Percentiles rank a stretch among this genome's conserved stretches.
Evolutionary conservation across 129 eudicot species (phyloP).

Genomic region (Helianthus annuus): DNA sequence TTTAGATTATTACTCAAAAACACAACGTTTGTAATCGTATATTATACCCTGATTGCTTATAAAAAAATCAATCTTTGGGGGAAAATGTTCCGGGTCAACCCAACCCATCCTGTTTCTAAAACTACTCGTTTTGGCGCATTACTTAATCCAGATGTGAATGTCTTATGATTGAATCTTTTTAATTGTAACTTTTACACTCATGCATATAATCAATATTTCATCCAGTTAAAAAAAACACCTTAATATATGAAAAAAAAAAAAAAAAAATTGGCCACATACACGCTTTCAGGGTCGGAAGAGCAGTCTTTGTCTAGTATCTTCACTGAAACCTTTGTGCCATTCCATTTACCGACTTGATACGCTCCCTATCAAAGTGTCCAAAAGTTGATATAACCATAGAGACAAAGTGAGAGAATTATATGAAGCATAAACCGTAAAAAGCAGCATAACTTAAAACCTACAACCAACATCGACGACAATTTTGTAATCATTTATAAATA

Average conservation of each 20-base stretch:
- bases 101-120: background rate
- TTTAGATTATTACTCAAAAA: background rate
- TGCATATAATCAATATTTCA: background rate
- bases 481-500: background rate
- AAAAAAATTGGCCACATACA: constrained; percentile 55
- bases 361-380: constrained; percentile 55
- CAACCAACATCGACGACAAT: background rate
- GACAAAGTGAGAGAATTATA: background rate
- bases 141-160: background rate
- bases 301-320: constrained; percentile 93
- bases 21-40: background rate
- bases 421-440: background rate
- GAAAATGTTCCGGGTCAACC: background rate
- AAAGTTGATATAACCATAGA: constrained; percentile 3
- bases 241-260: no score
- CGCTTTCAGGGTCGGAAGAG: constrained; percentile 72
- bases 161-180: background rate
- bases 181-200: background rate
- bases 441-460: background rate
- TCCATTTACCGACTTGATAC: constrained; percentile 95
- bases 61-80: background rate
- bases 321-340: constrained; percentile 90
- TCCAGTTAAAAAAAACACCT: background rate
- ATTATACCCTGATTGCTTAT: background rate
- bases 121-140: background rate